Percentiles rank a stretch among this genome's conserved stretches.
Conservation (phyloP, 2,329 filamentous ascomycete genomes). For the Xylariaceae sp. region DNA sequence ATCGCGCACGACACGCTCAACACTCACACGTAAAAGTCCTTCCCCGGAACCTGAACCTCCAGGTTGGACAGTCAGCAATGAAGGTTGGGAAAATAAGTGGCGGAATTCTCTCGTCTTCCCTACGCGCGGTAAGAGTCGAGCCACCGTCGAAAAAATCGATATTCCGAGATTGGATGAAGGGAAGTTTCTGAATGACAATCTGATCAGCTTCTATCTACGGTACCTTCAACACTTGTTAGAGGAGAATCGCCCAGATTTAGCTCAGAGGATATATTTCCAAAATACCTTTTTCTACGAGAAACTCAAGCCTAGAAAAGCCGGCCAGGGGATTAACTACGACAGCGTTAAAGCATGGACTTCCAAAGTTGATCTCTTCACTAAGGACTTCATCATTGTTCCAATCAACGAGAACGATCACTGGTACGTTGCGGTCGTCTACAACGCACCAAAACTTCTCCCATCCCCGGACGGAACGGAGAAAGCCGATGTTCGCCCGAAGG, state of each 20-base stretch:
- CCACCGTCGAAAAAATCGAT: conserved; percentile 71
- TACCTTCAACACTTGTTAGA: conserved; percentile 67
- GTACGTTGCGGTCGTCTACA: conserved; percentile 96
- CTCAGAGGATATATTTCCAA: conserved; percentile 78
- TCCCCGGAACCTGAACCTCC: conserved; percentile 28
- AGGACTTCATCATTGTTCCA: conserved; percentile 88
- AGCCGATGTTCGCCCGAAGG: not conserved
- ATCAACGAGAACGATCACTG: conserved; percentile 88
- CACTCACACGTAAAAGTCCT: conserved; percentile 19
- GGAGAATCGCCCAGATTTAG: conserved; percentile 54
- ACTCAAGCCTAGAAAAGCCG: conserved; percentile 62
- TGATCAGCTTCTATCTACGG: conserved; percentile 85
- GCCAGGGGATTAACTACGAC: conserved; percentile 74
- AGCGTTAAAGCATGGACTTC: conserved; percentile 87
- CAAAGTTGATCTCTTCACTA: conserved; percentile 79
- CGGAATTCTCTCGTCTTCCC: conserved; percentile 65
- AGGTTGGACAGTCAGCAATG: conserved; percentile 55
- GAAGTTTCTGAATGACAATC: conserved; percentile 88
- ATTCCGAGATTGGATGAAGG: conserved; percentile 79
- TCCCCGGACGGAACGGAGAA: conserved; percentile 8
- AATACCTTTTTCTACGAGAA: conserved; percentile 91
- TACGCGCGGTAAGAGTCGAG: conserved; percentile 58
- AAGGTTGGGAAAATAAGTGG: conserved; percentile 57
- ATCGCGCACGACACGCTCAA: conserved; percentile 26
- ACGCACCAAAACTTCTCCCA: conserved; percentile 66